phyloP scores from a whole-genome alignment of 176 grass and related monocot genomes.

The Musa acuminata region DNA sequence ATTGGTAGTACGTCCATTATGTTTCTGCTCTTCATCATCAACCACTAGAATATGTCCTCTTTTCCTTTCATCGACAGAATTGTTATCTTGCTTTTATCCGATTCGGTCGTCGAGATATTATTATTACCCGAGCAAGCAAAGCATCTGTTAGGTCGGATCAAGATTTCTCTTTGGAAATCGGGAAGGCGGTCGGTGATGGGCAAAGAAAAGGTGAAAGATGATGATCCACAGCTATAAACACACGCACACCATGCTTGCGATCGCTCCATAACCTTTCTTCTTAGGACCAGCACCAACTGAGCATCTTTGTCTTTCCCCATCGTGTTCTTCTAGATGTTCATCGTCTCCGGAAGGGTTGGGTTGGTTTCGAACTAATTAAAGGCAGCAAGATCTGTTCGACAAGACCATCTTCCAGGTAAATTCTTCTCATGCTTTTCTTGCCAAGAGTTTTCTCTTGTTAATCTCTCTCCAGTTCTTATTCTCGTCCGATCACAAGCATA shows the following conservation, averaged over 20 bases:
- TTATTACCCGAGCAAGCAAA: background rate
- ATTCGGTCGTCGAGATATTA: too few relatives aligned
- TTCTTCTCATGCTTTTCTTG: too few relatives aligned
- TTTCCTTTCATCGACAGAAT: background rate
- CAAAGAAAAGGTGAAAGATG: constrained; percentile 2
- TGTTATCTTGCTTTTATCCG: too few relatives aligned
- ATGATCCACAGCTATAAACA: background rate
- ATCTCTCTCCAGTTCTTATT: too few relatives aligned
- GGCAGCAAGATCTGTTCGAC: too few relatives aligned
- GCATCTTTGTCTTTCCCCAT: constrained; percentile 3
- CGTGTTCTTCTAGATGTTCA: background rate
- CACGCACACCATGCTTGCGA: constrained; percentile 2
- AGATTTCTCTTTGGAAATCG: constrained; percentile 9
- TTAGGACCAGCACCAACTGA: background rate
- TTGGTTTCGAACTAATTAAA: too few relatives aligned
- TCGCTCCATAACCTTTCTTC: background rate
- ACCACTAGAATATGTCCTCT: background rate
- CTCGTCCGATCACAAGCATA: too few relatives aligned
- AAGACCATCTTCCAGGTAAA: too few relatives aligned
- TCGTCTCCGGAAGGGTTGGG: background rate
- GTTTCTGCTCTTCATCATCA: background rate
- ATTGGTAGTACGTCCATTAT: background rate
- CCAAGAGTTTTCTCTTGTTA: too few relatives aligned
- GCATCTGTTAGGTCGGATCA: background rate
- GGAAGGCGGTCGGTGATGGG: constrained; percentile 17